A percentile compares a stretch with the other conserved stretches of the same genome.
Conservation (phyloP, 2,329 filamentous ascomycete species). For the Hymenoscyphus linearis region DNA sequence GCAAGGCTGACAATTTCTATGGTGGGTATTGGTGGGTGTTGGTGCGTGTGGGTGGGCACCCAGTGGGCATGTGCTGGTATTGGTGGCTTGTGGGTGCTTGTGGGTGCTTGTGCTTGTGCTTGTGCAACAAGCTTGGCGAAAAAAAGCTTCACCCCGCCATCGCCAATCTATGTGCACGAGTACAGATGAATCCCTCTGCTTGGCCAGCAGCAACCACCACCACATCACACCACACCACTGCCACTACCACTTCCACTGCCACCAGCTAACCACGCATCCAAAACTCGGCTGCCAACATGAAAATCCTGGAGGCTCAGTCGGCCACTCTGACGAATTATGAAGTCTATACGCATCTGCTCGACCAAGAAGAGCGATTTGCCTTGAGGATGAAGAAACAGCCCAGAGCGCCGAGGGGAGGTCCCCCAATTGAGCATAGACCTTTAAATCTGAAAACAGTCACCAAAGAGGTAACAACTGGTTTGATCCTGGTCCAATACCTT, state of each 20-base stretch:
- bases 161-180: too few species aligned
- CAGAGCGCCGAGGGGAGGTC: conserved; percentile 4
- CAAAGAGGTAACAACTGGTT: conserved; percentile 51
- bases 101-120: too few species aligned
- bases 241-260: neutral
- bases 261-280: neutral
- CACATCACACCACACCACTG: neutral
- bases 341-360: conserved; percentile 60
- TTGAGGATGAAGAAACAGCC: neutral
- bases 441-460: conserved; percentile 56
- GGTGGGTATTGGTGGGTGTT: neutral
- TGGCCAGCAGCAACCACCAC: too few species aligned
- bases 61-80: too few species aligned
- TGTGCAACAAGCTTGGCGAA: conserved; percentile 8
- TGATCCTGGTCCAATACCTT: neutral
- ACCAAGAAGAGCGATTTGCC: conserved; percentile 46
- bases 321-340: conserved; percentile 69
- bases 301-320: conserved; percentile 66
- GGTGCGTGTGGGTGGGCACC: too few species aligned
- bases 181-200: too few species aligned
- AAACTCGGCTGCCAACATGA: conserved; percentile 39
- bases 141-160: neutral
- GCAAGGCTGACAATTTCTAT: neutral
- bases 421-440: conserved; percentile 34
- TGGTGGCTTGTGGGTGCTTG: neutral